phyloP scores from a whole-genome alignment of 805 yeast genomes.

The Kodamaea nitidulidarum region DNA sequence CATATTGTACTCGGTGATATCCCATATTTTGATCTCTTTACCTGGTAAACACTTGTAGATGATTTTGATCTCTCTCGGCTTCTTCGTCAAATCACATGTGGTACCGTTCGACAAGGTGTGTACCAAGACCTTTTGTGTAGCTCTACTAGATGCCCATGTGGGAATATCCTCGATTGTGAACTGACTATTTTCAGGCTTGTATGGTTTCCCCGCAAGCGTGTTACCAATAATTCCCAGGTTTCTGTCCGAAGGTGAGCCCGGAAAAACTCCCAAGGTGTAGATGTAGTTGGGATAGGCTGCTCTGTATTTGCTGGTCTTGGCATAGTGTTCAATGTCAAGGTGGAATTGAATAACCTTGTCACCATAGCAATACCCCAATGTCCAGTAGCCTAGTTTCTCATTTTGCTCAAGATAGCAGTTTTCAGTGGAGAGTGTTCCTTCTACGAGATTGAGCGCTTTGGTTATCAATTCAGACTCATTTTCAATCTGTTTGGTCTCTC shows the following conservation, averaged over 20 bases:
- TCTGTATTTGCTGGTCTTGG: constrained; percentile 26
- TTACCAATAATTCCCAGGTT: neutral
- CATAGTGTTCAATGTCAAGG: constrained; percentile 21
- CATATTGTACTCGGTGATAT: constrained; percentile 50
- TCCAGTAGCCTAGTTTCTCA: constrained; percentile 47
- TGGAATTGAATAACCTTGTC: constrained; percentile 49
- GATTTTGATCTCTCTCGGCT: constrained; percentile 51
- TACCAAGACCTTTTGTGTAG: constrained; percentile 30
- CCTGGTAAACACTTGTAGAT: constrained; percentile 51
- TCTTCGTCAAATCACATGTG: constrained; percentile 54
- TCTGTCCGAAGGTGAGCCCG: constrained; percentile 14
- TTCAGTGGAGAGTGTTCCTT: constrained; percentile 16
- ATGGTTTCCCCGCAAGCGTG: neutral
- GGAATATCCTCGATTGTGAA: constrained; percentile 2
- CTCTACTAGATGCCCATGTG: constrained; percentile 3
- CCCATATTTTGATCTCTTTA: constrained; percentile 15
- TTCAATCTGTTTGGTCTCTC: neutral
- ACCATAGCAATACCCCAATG: constrained; percentile 48
- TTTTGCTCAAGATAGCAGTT: constrained; percentile 23
- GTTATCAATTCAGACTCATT: constrained; percentile 12
- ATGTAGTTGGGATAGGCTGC: constrained; percentile 29
- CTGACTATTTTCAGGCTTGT: neutral
- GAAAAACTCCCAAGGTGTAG: constrained; percentile 35
- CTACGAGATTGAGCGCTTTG: constrained; percentile 16
- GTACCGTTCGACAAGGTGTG: constrained; percentile 46